Base-by-base conservation (phyloP, 371 early-diverging fungal genomes). In the Apophysomyces variabilis region DNA sequence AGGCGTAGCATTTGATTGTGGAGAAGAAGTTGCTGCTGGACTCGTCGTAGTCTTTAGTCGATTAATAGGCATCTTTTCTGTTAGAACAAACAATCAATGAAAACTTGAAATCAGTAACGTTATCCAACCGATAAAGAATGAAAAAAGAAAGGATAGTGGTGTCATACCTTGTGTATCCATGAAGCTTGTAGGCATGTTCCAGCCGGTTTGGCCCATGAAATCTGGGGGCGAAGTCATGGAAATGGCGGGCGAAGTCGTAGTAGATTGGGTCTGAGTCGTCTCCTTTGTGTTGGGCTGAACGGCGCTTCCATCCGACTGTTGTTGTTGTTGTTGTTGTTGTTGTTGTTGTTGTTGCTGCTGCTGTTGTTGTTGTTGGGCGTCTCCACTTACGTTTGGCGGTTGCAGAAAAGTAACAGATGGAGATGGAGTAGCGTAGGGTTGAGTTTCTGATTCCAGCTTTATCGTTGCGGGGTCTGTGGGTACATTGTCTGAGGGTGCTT, bases 21-120 rank as follows among this genome's bases (percentile, higher is more conserved):
- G 54, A 9, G 54, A 50, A 50, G 7, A 21, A 21, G 7, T 50
- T 4, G 54, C 21, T 16, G 54, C 21, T 18, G 54, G 54, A 21
- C 54, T 50, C 21, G 54, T 11, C 0, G 54, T 16, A 9, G 9
- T 58, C 57, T 80, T 80, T 16, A 80, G 67, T 14, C 80, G 61
- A 50, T 80, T 75, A 46, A 80, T 80, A 5, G 80, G 75, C 1
- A 81, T 62, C 68, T 81, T 81, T 43, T 65, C 76, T 76, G 68
- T 16, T 45, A 36, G 44, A 35, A 36, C 8, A 13, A 57, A 39
- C 35, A 26, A 32, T 18, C 32, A 26, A 43, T 39, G 38, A 62
- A n/a, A 45, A 60, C 46, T 45, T 16, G 32, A 26, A 45, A 45
- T 45, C 0, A n/a, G 46, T 45, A n/a, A 26, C 8, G 16, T 45